phyloP scores from a whole-genome alignment of 2,329 filamentous ascomycete genomes.

The Botryosphaeria dothidea region DNA sequence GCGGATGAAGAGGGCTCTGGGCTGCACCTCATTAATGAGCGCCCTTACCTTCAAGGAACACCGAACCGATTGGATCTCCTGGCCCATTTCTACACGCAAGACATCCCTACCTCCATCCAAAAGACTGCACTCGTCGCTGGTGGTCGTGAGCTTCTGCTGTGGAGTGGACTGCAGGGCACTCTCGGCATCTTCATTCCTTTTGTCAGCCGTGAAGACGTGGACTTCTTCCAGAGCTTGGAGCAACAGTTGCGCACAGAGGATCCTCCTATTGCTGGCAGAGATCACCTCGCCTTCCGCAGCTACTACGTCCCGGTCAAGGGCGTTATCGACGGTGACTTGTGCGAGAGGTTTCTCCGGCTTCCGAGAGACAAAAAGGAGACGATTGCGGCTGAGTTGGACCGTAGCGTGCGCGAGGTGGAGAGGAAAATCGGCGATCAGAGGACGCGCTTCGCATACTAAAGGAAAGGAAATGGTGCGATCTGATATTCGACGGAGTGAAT shows the following conservation, averaged over 20 bases:
- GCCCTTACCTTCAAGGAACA: conserved; percentile 85
- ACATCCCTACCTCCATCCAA: conserved; percentile 86
- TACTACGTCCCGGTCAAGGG: conserved; percentile 98
- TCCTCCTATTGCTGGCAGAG: conserved; percentile 82
- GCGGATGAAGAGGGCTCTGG: conserved; percentile 91
- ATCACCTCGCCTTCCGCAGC: conserved; percentile 92
- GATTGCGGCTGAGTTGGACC: conserved; percentile 90
- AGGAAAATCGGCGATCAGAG: conserved; percentile 69
- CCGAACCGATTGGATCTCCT: conserved; percentile 82
- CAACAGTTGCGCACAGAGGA: conserved; percentile 81
- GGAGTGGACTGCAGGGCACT: conserved; percentile 93
- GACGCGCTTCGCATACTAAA: conserved; percentile 23
- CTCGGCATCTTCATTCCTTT: conserved; percentile 94
- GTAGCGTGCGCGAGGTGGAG: conserved; percentile 90
- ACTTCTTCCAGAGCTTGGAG: conserved; percentile 96
- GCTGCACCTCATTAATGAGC: conserved; percentile 85
- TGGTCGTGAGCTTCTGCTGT: conserved; percentile 86
- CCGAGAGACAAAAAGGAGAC: conserved; percentile 88
- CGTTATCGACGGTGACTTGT: conserved; percentile 93
- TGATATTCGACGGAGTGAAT: neutral
- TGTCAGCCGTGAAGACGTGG: conserved; percentile 85
- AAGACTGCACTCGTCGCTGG: conserved; percentile 90
- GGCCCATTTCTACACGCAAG: conserved; percentile 86
- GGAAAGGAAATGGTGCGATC: neutral
- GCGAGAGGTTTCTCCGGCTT: conserved; percentile 84